Percentiles rank a stretch among this genome's conserved stretches.
Evolutionary conservation across 257 asterid species (phyloP).

Genomic region (Eustoma russellianum): DNA sequence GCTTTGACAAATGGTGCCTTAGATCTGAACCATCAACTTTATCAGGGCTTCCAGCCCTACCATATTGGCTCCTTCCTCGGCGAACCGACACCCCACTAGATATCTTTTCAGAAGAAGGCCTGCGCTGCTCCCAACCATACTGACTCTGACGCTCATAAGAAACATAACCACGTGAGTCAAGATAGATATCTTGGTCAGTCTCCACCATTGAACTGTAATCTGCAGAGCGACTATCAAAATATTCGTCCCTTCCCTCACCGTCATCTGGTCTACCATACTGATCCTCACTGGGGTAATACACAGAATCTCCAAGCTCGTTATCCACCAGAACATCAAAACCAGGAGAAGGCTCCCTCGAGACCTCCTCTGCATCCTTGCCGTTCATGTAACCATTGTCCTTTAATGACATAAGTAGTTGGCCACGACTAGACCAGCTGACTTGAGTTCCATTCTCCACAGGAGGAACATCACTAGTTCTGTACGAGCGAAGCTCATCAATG

Average conservation of each 20-base stretch:
- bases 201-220: slow-evolving; percentile 40
- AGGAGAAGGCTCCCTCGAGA: slow-evolving; percentile 89
- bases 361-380: slow-evolving; percentile 31
- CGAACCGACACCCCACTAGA: slow-evolving; percentile 27
- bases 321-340: slow-evolving; percentile 93
- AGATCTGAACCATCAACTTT: slow-evolving; percentile 51
- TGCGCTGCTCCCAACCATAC: slow-evolving; percentile 45
- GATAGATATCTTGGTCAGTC: slow-evolving; percentile 42
- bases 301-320: slow-evolving; percentile 64
- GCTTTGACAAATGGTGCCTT: slow-evolving; percentile 60
- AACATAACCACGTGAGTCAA: slow-evolving; percentile 37
- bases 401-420: slow-evolving; percentile 14
- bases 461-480: slow-evolving; percentile 12
- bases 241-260: slow-evolving; percentile 36
- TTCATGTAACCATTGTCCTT: slow-evolving; percentile 13
- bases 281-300: slow-evolving; percentile 61
- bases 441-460: slow-evolving; percentile 11
- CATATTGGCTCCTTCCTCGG: slow-evolving; percentile 41
- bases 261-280: slow-evolving; percentile 52
- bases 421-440: slow-evolving; percentile 10
- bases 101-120: slow-evolving; percentile 45
- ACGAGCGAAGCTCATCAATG: slow-evolving; percentile 11
- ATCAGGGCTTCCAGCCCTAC: slow-evolving; percentile 31
- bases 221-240: slow-evolving; percentile 32
- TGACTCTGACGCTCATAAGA: slow-evolving; percentile 37